Evolutionary conservation across 192 early-diverging fungal genomes (phyloP).

Genomic region (Umbelopsis isabellina): DNA sequence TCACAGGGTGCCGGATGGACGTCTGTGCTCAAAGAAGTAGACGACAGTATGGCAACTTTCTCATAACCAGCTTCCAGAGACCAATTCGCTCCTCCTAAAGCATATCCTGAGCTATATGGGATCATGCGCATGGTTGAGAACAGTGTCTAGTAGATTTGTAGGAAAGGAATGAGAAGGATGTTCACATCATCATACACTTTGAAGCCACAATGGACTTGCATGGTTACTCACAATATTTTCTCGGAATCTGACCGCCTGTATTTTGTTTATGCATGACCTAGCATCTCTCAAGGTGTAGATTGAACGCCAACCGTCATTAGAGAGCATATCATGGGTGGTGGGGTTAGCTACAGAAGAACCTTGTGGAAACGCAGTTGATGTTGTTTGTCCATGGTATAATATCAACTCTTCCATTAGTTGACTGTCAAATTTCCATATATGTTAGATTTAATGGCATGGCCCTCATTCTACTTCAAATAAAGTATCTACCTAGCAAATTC

Average conservation of each 20-base stretch:
- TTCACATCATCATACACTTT: no score
- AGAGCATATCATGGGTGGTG: not conserved
- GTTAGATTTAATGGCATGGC: not conserved
- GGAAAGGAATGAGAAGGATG: no score
- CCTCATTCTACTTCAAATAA: not conserved
- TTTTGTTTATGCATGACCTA: constrained; percentile 59
- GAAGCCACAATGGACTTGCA: not conserved
- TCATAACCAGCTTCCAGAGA: constrained; percentile 64
- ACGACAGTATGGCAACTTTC: constrained; percentile 51
- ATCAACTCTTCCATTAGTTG: constrained; percentile 69
- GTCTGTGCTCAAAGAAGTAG: constrained; percentile 45
- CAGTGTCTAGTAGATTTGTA: not conserved
- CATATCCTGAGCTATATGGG: constrained; percentile 75
- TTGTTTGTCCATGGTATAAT: constrained; percentile 45
- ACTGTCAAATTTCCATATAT: not conserved
- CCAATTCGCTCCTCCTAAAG: constrained; percentile 77
- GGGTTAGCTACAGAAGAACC: constrained; percentile 5
- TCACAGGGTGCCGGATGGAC: constrained; percentile 58
- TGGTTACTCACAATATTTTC: constrained; percentile 52
- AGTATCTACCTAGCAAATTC: constrained; percentile 67
- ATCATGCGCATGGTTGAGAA: constrained; percentile 40
- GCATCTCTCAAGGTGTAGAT: constrained; percentile 63
- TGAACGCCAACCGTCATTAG: constrained; percentile 38
- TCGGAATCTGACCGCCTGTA: constrained; percentile 59
- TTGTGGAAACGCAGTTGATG: not conserved